Conservation (phyloP, 1,284 basidiomycete species). For the Mycosarcoma mackinlayi region DNA sequence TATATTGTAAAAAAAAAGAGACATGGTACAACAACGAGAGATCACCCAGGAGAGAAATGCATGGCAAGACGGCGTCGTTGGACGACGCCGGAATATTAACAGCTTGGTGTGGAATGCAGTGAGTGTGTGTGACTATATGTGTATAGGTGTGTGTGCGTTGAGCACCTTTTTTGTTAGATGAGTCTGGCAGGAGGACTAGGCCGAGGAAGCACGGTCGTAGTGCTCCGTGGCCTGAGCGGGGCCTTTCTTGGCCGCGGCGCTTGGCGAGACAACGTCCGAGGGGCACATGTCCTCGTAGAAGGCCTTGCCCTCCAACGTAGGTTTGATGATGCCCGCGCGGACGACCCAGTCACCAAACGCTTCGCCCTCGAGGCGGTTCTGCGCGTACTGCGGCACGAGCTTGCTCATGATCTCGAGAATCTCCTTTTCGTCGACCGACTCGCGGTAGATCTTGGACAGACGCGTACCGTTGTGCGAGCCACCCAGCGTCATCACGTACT, state of each 20-base stretch:
- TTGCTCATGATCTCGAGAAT: conserved; percentile 88
- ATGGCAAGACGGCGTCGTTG: not conserved
- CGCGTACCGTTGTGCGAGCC: conserved; percentile 93
- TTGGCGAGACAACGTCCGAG: conserved; percentile 34
- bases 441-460: conserved; percentile 89
- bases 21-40: too few relatives aligned
- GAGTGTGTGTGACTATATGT: too few relatives aligned
- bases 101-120: conserved; percentile 1
- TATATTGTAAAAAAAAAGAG: conserved; percentile 1
- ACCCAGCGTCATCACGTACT: conserved; percentile 93
- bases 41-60: too few relatives aligned
- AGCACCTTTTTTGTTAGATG: not conserved
- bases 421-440: conserved; percentile 91
- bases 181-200: conserved; percentile 8
- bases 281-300: conserved; percentile 64
- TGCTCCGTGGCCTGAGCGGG: conserved; percentile 47
- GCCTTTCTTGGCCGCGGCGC: conserved; percentile 45
- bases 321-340: conserved; percentile 63
- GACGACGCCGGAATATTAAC: conserved; percentile 1
- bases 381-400: conserved; percentile 92
- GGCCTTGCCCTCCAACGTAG: conserved; percentile 56
- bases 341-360: conserved; percentile 96
- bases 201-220: conserved; percentile 47
- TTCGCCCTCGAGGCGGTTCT: conserved; percentile 88
- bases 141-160: too few relatives aligned